These are phyloP conservation scores for Apiospora rasikravindrae DNA, from an alignment of 2,329 filamentous ascomycete genomes.

Conservation along the genomic window DNA sequence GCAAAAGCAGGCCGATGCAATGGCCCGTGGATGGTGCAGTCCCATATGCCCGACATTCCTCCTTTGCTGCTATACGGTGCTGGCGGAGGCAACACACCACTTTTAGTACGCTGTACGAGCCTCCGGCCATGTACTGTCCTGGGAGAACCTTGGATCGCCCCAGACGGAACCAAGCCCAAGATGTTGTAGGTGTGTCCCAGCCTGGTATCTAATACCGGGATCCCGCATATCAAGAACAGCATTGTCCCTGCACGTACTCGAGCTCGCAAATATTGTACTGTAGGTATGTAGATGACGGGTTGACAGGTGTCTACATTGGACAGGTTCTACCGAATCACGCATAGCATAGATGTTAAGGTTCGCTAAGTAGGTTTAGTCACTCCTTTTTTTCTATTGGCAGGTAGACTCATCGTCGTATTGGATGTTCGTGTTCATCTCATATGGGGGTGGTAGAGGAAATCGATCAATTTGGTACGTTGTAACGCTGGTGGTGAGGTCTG, in stretches of 20 bases:
- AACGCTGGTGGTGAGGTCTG: slow-evolving; percentile 5
- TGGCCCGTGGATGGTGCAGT: background rate
- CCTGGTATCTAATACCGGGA: slow-evolving; percentile 13
- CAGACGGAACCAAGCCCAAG: slow-evolving; percentile 4
- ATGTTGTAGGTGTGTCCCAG: slow-evolving; percentile 15
- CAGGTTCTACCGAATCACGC: background rate
- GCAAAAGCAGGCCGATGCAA: background rate
- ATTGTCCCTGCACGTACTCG: background rate
- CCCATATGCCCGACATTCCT: background rate
- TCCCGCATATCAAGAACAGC: slow-evolving; percentile 8
- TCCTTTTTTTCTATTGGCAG: background rate
- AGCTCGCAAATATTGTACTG: background rate
- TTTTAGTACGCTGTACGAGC: background rate
- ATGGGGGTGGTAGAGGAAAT: background rate
- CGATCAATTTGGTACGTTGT: background rate
- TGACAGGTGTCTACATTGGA: slow-evolving; percentile 7
- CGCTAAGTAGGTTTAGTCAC: too few species aligned
- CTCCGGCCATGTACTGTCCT: background rate
- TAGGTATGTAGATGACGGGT: background rate
- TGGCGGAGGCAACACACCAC: background rate
- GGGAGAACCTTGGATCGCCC: background rate
- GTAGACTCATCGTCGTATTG: background rate
- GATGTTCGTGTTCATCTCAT: slow-evolving; percentile 7
- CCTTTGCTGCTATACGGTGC: background rate
- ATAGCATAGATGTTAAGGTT: slow-evolving; percentile 1